Conservation (phyloP, 805 yeast species). For the Barnettozyma sucrosica region DNA sequence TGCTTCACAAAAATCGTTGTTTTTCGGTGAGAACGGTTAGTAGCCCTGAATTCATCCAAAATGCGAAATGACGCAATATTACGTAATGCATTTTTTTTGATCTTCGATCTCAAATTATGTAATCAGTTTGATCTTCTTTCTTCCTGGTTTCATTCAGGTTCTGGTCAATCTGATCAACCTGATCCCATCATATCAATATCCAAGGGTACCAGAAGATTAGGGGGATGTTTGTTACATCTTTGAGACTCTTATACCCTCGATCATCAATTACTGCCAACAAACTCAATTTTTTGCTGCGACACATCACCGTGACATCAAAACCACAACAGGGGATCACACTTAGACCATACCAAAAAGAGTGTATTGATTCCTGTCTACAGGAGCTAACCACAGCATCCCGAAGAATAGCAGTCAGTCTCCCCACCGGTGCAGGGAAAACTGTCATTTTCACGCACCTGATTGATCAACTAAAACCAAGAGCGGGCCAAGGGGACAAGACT, state of each 20-base stretch:
- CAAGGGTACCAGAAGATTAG: background rate
- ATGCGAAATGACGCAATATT: background rate
- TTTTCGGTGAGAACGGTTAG: background rate
- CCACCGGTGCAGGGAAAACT: slow-evolving; percentile 95
- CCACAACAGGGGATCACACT: slow-evolving; percentile 14
- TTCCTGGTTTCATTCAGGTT: too few species aligned
- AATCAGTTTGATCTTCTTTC: too few species aligned
- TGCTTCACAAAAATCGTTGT: background rate
- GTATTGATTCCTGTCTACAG: slow-evolving; percentile 48
- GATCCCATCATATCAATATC: too few species aligned
- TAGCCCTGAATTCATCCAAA: too few species aligned
- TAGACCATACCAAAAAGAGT: slow-evolving; percentile 63
- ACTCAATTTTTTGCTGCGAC: background rate
- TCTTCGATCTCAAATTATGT: background rate
- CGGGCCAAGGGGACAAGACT: slow-evolving; percentile 29
- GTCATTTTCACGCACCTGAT: slow-evolving; percentile 64
- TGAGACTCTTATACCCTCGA: background rate
- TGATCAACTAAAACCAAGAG: slow-evolving; percentile 33
- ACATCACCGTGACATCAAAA: background rate
- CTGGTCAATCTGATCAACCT: too few species aligned
- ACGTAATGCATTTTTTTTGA: background rate
- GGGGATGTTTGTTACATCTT: background rate
- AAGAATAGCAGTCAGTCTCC: slow-evolving; percentile 75
- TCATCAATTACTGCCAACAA: too few species aligned
- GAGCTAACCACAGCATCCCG: slow-evolving; percentile 40